Evolutionary conservation across 495 filamentous ascomycete genomes (phyloP).

Genomic region (Aspergillus biplanus): DNA sequence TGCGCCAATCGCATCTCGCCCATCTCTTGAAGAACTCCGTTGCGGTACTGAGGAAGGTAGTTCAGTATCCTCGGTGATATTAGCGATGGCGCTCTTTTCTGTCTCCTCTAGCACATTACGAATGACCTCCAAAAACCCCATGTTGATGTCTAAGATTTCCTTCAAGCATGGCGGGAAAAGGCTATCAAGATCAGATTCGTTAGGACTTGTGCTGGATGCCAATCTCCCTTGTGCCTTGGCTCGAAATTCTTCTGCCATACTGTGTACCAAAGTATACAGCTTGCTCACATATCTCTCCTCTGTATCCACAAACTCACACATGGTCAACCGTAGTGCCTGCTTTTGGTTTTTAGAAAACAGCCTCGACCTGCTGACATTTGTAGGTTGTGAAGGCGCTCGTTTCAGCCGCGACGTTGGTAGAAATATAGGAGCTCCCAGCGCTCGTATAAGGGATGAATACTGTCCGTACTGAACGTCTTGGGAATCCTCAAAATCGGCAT

Average conservation of each 20-base stretch:
- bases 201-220: conserved; percentile 69
- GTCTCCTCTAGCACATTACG: conserved; percentile 78
- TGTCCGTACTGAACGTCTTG: conserved; percentile 69
- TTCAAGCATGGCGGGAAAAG: conserved; percentile 82
- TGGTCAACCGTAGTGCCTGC: conserved; percentile 78
- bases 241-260: conserved; percentile 73
- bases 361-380: conserved; percentile 70
- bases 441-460: conserved; percentile 72
- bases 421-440: conserved; percentile 82
- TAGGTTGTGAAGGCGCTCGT: conserved; percentile 84
- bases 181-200: conserved; percentile 68
- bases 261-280: conserved; percentile 76
- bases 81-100: conserved; percentile 74
- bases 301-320: conserved; percentile 91
- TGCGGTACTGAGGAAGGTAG: conserved; percentile 40
- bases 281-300: conserved; percentile 93
- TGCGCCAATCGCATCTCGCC: conserved; percentile 72
- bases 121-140: conserved; percentile 74
- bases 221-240: conserved; percentile 62
- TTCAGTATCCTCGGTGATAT: conserved; percentile 62
- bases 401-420: conserved; percentile 85
- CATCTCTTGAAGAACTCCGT: conserved; percentile 43
- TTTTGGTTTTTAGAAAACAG: conserved; percentile 81
- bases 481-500: conserved; percentile 58
- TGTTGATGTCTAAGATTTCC: conserved; percentile 77